These are phyloP conservation scores for Arthrobotrys entomopaga DNA, from an alignment of 2,329 filamentous ascomycete genomes.

Conservation along the genomic window DNA sequence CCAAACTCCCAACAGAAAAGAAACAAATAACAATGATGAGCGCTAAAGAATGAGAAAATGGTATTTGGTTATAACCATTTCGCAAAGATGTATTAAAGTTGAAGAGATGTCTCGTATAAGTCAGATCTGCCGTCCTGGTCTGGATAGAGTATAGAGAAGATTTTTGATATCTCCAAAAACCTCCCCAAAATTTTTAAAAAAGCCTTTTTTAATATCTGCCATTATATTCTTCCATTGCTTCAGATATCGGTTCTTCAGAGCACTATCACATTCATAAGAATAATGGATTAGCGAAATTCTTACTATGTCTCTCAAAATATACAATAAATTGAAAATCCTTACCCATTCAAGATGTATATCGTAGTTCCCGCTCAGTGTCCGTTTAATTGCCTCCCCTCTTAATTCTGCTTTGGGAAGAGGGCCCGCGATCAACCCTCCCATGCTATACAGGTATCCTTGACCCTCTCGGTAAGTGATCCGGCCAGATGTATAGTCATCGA, in stretches of 20 bases:
- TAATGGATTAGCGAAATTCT: neutral
- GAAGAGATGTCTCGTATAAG: no score
- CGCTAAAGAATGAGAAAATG: no score
- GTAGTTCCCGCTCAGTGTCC: conserved; percentile 6
- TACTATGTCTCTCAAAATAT: neutral
- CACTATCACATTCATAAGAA: conserved; percentile 3
- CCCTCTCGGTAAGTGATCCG: conserved; percentile 30
- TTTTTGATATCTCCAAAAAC: neutral
- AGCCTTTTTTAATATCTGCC: neutral
- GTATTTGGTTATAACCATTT: no score
- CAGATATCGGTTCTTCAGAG: conserved; percentile 18
- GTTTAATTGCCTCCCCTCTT: neutral
- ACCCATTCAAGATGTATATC: conserved; percentile 24
- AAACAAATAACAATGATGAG: no score
- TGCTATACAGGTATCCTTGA: conserved; percentile 30
- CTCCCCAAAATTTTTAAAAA: neutral
- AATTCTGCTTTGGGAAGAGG: conserved; percentile 5
- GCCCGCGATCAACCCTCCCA: conserved; percentile 8
- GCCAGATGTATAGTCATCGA: conserved; percentile 37
- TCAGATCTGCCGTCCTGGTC: no score
- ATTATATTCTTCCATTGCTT: conserved; percentile 13
- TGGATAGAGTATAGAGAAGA: no score
- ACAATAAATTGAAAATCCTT: neutral
- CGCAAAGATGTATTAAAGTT: no score
- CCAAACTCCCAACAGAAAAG: no score